Percentiles rank a stretch among this genome's conserved stretches.
Evolutionary conservation across 176 grass and related monocot species (phyloP).

Genomic region (Avena atlantica): DNA sequence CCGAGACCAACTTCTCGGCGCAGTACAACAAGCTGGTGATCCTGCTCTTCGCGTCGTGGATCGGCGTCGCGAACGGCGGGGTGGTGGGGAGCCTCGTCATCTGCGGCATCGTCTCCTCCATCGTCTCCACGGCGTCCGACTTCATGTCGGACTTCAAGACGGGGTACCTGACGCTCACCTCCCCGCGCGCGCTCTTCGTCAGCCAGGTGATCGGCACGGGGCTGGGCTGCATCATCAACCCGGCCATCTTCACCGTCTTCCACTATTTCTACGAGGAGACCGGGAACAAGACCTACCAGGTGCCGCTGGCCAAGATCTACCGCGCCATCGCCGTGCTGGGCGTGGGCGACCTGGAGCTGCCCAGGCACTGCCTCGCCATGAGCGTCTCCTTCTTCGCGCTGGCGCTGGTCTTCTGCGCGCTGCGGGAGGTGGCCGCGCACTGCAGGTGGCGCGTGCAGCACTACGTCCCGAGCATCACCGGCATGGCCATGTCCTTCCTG

Average conservation of each 20-base stretch:
- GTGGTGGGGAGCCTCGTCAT: constrained; percentile 72
- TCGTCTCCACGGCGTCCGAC: constrained; percentile 75
- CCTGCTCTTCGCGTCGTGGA: constrained; percentile 73
- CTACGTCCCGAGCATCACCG: constrained; percentile 64
- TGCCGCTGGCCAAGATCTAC: constrained; percentile 67
- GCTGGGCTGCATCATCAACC: constrained; percentile 67
- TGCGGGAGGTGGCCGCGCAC: constrained; percentile 53
- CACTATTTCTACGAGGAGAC: constrained; percentile 58
- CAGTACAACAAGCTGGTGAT: constrained; percentile 77
- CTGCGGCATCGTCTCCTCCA: constrained; percentile 67
- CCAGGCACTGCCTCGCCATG: constrained; percentile 58
- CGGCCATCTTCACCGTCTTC: constrained; percentile 68
- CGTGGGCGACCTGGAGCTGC: constrained; percentile 56
- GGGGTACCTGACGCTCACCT: constrained; percentile 77
- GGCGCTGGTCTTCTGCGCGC: constrained; percentile 47
- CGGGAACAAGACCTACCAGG: constrained; percentile 45
- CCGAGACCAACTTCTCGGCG: constrained; percentile 75
- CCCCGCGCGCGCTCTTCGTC: constrained; percentile 64
- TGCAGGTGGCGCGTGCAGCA: constrained; percentile 37
- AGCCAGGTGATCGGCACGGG: constrained; percentile 73
- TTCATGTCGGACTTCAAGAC: constrained; percentile 85
- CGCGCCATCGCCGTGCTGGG: constrained; percentile 74
- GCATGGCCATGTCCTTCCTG: constrained; percentile 76
- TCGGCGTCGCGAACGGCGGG: constrained; percentile 41
- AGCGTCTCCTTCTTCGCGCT: constrained; percentile 51